Conservation (phyloP, 2,329 filamentous ascomycete species). For the Colletotrichum graminicola region DNA sequence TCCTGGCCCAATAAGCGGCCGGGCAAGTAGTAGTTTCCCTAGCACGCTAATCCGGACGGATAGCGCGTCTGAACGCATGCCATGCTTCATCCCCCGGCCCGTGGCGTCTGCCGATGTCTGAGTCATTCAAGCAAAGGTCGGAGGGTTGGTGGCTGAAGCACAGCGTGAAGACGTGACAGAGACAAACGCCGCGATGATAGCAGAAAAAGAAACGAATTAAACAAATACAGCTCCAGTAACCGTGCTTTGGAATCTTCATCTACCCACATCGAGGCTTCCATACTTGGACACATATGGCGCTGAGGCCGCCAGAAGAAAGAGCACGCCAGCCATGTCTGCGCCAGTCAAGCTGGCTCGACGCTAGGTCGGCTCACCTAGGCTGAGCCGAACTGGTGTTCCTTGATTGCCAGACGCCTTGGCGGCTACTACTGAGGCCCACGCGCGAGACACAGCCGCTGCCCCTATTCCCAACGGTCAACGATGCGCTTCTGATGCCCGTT, state of each 20-base stretch:
- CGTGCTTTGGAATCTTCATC: background rate
- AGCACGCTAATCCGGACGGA: background rate
- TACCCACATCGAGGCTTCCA: background rate
- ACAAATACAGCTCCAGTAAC: background rate
- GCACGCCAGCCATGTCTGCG: background rate
- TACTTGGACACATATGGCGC: background rate
- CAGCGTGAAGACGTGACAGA: background rate
- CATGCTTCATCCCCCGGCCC: background rate
- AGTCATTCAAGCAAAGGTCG: background rate
- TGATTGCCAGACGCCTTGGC: slow-evolving; percentile 25
- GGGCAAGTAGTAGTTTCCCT: background rate
- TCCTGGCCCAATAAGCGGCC: too few relatives aligned
- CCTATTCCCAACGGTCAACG: slow-evolving; percentile 4
- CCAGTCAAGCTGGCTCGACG: background rate
- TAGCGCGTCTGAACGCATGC: background rate
- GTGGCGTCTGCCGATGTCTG: slow-evolving; percentile 21
- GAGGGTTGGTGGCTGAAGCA: background rate
- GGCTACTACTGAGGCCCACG: slow-evolving; percentile 14
- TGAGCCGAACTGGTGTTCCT: slow-evolving; percentile 5
- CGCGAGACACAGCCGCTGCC: slow-evolving; percentile 4
- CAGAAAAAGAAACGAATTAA: background rate
- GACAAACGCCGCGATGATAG: background rate
- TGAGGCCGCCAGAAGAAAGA: background rate
- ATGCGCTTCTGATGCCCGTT: background rate
- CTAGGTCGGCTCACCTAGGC: background rate